Base-by-base conservation (phyloP, 2,329 filamentous ascomycete genomes). In the Diplodia corticola region DNA sequence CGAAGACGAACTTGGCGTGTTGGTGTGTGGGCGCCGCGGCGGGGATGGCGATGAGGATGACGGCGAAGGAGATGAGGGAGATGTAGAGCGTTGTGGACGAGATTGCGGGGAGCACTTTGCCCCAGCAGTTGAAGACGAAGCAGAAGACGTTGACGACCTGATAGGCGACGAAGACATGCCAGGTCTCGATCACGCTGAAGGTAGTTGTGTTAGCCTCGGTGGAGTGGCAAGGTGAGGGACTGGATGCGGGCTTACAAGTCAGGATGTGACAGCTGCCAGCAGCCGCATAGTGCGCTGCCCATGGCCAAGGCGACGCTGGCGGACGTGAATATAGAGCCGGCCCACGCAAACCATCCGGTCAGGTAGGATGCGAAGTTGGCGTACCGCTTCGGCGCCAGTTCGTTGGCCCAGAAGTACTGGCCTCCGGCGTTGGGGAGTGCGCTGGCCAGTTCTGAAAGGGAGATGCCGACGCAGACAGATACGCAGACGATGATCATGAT, bases 321-420 rank as follows among this genome's bases (percentile, higher is more conserved):
- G 69, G 77, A 82, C 7, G 83, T 85, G 68, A 85, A 86, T 64
- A 86, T 80, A 24, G 80, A 78, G 17, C 83, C 84, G n/a, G 82
- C 81, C 79, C 83, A 86, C 1, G 82, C 82, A 67, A 85, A 79
- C 78, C 81, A 85, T 1, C 82, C 82, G 1, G 80, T 83, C 57
- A 82, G 63, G 65, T 83, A 84, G 13, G 79, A 81, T 5, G 78
- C 76, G 64, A 83, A 77, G 30, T 80, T 80, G 1, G 80, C 77
- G 67, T 77, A 83, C 66, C 74, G 78, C 68, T 74, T 79, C 2
- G 82, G 81, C 1, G 81, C 81, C 68, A 85, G 71, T 66, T 82
- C 78, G 63, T 79, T 80, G 1, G 82, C 80, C 81, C 82, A 84
- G 68, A 82, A 83, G 70, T 84, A 84, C 71, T 84, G 80, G 0